A percentile compares a stretch with the other conserved stretches of the same genome.
phyloP scores from a whole-genome alignment of 495 filamentous ascomycete species.

The Monascus purpureus region DNA sequence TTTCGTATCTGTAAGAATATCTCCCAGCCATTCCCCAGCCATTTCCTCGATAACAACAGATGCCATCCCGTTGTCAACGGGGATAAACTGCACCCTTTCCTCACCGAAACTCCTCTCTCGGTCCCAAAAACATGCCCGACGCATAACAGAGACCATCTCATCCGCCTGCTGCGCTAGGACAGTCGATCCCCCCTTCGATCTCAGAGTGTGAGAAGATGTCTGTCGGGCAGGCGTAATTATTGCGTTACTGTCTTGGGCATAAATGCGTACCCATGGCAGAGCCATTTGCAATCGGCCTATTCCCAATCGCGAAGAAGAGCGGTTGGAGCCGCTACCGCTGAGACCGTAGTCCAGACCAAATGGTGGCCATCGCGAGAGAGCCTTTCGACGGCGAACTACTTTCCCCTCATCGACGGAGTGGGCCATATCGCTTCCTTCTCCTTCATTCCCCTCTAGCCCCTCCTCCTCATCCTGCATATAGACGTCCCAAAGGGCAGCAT shows the following conservation, averaged over 20 bases:
- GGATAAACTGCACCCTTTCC: conserved; percentile 9
- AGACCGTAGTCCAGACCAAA: conserved; percentile 24
- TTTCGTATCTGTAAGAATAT: too few relatives aligned
- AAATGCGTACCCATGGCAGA: conserved; percentile 21
- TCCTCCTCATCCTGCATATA: conserved; percentile 3
- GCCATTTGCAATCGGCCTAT: conserved; percentile 15
- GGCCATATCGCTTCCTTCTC: background rate
- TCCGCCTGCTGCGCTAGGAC: conserved; percentile 19
- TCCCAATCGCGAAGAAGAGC: conserved; percentile 7
- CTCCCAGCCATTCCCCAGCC: conserved; percentile 11
- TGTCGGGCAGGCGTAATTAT: background rate
- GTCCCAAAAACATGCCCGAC: conserved; percentile 27
- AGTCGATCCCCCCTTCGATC: conserved; percentile 1
- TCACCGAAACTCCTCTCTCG: conserved; percentile 21
- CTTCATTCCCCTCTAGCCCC: conserved; percentile 3
- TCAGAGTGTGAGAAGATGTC: background rate
- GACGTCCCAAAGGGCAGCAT: background rate
- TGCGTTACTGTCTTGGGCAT: conserved; percentile 1
- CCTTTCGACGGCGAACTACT: conserved; percentile 18
- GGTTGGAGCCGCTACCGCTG: conserved; percentile 6
- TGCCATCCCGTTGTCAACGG: conserved; percentile 3
- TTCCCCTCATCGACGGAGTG: background rate
- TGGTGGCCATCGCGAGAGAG: conserved; percentile 27
- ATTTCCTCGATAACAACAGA: conserved; percentile 2
- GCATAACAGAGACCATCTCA: conserved; percentile 28